Evolutionary conservation across 306 rosid species (phyloP).

Genomic region (Cucumis hystrix): DNA sequence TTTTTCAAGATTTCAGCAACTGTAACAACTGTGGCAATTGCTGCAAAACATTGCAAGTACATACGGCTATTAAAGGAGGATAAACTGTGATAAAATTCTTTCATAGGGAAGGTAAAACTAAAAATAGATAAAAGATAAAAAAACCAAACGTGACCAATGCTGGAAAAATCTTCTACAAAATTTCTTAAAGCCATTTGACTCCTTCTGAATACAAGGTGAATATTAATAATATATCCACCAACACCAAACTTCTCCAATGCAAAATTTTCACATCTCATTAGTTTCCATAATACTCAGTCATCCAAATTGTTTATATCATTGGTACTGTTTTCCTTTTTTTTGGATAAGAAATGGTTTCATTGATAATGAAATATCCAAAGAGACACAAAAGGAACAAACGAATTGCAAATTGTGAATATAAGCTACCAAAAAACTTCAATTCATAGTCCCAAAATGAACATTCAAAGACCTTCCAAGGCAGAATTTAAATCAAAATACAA

Average conservation of each 20-base stretch:
- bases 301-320: background rate
- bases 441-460: background rate
- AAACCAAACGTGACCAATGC: background rate
- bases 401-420: background rate
- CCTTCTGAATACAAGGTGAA: background rate
- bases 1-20: constrained; percentile 35
- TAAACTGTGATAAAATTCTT: background rate
- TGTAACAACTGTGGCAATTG: constrained; percentile 38
- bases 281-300: background rate
- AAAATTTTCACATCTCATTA: background rate
- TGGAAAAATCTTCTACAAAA: background rate
- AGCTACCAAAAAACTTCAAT: background rate
- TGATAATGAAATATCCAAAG: no score
- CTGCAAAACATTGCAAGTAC: constrained; percentile 13
- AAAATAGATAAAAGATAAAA: background rate
- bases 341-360: no score
- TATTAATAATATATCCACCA: background rate
- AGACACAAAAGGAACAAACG: background rate
- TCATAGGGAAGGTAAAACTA: background rate
- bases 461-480: background rate
- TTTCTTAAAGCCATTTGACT: background rate
- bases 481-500: background rate
- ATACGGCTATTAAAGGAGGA: background rate
- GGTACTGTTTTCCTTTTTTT: no score
- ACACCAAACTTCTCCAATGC: background rate